These are phyloP conservation scores for Pythium guiyangense DNA, from an alignment of 352 stramenopile genomes.

Conservation along the genomic window DNA sequence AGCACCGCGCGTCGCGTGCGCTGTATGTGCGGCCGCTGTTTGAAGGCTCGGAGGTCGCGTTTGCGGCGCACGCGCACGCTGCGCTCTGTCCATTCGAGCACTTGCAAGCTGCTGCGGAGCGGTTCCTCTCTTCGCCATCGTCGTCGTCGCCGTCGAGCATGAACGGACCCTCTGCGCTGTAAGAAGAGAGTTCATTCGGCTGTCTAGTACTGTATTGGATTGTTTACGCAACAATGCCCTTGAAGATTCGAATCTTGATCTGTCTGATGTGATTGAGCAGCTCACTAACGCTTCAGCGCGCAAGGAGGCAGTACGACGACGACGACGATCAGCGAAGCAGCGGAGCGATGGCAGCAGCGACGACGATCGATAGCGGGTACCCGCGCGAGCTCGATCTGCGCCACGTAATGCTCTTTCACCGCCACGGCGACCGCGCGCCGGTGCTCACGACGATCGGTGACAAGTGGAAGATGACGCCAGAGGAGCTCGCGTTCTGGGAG, in stretches of 20 bases:
- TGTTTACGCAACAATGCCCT: background rate
- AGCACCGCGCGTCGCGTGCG: slow-evolving; percentile 29
- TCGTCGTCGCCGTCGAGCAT: too few relatives aligned
- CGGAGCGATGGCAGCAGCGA: background rate
- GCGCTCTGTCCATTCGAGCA: slow-evolving; percentile 54
- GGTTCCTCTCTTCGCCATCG: too few relatives aligned
- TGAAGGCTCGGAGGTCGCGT: slow-evolving; percentile 42
- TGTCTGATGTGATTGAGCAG: background rate
- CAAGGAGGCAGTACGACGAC: background rate
- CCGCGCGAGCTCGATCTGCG: slow-evolving; percentile 37
- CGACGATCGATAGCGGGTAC: background rate
- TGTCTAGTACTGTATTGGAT: background rate
- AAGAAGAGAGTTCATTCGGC: background rate
- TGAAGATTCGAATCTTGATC: background rate
- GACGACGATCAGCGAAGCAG: background rate
- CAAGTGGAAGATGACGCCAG: slow-evolving; percentile 42
- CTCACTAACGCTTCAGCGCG: too few relatives aligned
- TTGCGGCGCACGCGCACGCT: slow-evolving; percentile 30
- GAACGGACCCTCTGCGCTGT: background rate
- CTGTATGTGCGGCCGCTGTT: slow-evolving; percentile 52
- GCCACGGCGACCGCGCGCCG: slow-evolving; percentile 74
- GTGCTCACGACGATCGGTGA: slow-evolving; percentile 55
- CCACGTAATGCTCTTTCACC: slow-evolving; percentile 79
- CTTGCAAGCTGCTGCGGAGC: slow-evolving; percentile 33
- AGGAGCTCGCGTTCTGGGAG: slow-evolving; percentile 62